Conservation (phyloP, 2,329 filamentous ascomycete species). For the Truncatella angustata region DNA sequence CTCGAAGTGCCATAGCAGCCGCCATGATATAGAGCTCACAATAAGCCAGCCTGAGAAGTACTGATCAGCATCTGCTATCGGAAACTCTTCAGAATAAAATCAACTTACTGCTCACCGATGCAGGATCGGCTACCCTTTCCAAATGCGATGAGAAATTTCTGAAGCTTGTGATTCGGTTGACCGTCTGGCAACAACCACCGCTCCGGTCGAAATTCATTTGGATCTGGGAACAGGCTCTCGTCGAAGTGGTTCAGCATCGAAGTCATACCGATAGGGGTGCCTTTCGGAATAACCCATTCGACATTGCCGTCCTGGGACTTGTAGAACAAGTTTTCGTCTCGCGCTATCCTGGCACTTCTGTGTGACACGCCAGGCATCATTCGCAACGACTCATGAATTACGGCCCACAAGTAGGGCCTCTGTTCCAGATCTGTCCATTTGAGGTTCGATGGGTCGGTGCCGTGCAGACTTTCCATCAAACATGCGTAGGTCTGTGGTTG, state of each 20-base stretch:
- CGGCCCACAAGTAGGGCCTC: constrained; percentile 19
- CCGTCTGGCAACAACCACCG: constrained; percentile 17
- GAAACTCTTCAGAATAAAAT: not conserved
- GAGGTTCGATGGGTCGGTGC: constrained; percentile 13
- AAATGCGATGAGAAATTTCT: constrained; percentile 18
- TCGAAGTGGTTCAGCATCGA: constrained; percentile 16
- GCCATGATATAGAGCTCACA: constrained; percentile 23
- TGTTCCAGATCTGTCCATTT: constrained; percentile 20
- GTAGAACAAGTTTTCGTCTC: constrained; percentile 18
- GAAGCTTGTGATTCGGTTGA: constrained; percentile 9
- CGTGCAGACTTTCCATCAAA: constrained; percentile 32
- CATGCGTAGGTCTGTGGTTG: constrained; percentile 25
- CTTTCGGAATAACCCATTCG: constrained; percentile 19
- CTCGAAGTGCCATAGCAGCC: constrained; percentile 19
- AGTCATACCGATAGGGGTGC: constrained; percentile 20
- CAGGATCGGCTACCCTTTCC: constrained; percentile 22
- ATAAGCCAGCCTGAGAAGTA: constrained; percentile 18
- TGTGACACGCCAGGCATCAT: constrained; percentile 16
- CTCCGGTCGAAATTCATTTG: constrained; percentile 20
- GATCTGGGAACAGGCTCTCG: constrained; percentile 18
- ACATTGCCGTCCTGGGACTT: constrained; percentile 5
- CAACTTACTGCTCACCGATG: constrained; percentile 23
- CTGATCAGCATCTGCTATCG: not conserved
- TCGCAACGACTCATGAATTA: constrained; percentile 20
- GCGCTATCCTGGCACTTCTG: constrained; percentile 16